These are phyloP conservation scores for Bryoglossum gracile DNA, from an alignment of 495 filamentous ascomycete species.

Conservation along the genomic window DNA sequence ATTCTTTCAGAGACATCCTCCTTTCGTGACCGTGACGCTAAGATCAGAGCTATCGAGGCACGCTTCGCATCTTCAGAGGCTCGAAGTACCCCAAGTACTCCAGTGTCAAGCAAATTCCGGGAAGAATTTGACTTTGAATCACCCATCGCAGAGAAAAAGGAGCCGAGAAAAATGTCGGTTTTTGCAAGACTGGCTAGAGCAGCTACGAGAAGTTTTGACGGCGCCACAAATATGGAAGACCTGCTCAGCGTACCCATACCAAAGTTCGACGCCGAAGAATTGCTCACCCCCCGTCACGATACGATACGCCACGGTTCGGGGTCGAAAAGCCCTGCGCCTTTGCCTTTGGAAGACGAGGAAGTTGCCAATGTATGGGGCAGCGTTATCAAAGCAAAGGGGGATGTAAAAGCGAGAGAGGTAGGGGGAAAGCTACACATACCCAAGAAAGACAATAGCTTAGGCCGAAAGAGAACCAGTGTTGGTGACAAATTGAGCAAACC, in stretches of 20 bases:
- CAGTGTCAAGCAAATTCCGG: conserved; percentile 21
- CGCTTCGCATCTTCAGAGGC: conserved; percentile 11
- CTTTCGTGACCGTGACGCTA: conserved; percentile 18
- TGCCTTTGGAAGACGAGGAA: conserved; percentile 2
- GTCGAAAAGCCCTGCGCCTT: not conserved
- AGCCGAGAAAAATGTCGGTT: conserved; percentile 7
- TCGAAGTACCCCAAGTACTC: conserved; percentile 14
- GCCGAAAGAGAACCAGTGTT: conserved; percentile 7
- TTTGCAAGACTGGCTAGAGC: conserved; percentile 17
- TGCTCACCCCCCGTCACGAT: not conserved
- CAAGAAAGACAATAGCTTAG: not conserved
- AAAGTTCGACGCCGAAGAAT: not conserved
- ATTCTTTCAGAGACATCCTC: conserved; percentile 17
- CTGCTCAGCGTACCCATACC: conserved; percentile 13
- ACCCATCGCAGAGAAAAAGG: not conserved
- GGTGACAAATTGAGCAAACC: not conserved
- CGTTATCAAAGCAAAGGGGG: conserved; percentile 5
- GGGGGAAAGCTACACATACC: not conserved
- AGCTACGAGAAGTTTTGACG: conserved; percentile 18
- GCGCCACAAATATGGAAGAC: conserved; percentile 9
- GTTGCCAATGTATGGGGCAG: conserved; percentile 10
- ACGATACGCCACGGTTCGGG: not conserved
- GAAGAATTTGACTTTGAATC: conserved; percentile 20
- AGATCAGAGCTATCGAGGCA: conserved; percentile 10
- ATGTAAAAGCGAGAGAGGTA: conserved; percentile 2